Base-by-base conservation (phyloP, 805 yeast genomes). In the Lachancea lanzarotensis region DNA sequence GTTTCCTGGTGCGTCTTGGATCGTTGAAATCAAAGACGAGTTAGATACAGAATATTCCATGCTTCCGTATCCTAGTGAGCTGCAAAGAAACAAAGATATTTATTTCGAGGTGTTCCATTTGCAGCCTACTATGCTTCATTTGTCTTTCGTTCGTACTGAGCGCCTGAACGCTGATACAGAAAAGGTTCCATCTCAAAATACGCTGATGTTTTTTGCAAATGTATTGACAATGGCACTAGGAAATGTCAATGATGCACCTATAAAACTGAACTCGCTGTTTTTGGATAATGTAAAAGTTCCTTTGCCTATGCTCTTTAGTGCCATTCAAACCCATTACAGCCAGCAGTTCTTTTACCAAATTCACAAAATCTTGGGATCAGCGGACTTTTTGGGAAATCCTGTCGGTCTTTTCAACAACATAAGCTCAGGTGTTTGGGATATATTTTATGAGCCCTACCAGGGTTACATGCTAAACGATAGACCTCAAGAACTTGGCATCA, bases 171-270 rank as follows among this genome's bases (percentile, higher is more conserved):
- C 79, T 45, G 87, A 81, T 45, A 74, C 74, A 31, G 75, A 81
- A 11, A 46, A 44, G 19, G 39, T 50, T 12, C 48, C 52, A 3
- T 51, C 53, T 35, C 54, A 51, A 16, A 51, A 52, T 2, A 71
- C 93, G 0, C 60, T 90, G 40, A 76, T 82, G 75, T 84, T 85
- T 62, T 79, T 88, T 50, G 72, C 87, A 52, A 88, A 93, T 61
- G 81, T 91, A 32, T 69, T 93, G 48, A 89, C 97, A 0, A 90
- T 91, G 97, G 95, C 98, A 0, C 78, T 93, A 50, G 98, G 98
- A 20, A 93, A 91, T 62, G 86, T 95, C 48, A 91, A 91, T 60
- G 97, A 93, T 64, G 98, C 99, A 0, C 98, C 98, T 1, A 85
- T 93, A 36, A 78, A 84, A 56, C 69, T 93, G 60, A 88, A 91